Evolutionary conservation across 2,329 filamentous ascomycete genomes (phyloP), one percentile per base, ranked within the genome.

Genomic region (Aspergillus thermomutatus): DNA sequence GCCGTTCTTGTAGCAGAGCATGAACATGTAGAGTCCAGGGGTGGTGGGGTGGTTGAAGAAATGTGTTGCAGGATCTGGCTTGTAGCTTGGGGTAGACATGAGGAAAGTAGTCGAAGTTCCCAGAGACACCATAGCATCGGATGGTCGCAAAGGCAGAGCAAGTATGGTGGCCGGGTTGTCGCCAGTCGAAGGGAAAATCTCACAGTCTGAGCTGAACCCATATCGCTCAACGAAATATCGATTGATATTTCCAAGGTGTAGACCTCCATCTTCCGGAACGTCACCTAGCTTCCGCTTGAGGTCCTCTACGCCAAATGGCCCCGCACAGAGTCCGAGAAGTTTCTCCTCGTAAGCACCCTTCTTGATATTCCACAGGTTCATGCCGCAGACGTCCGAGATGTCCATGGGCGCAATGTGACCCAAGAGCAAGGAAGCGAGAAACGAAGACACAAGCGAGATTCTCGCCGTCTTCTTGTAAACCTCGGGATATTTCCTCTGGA

Each of bases 1-100:
- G 64, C 94, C 94, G 76, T 99, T 99, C 78, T 97, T 97, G 81
- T 97, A 99, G 82, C 94, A 99, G 37, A 99, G 86, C 94, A 99
- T 99, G 77, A 99, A 97, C 94, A 99, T 97, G 83, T 96, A 97
- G 58, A 97, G 84, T 1, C 90, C 91, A 0, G 87, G 79, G 0
- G 91, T 96, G 47, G 92, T 94, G 1, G 94, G 94, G 75, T 97
- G 92, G 79, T 97, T 96, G 84, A 97, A 95, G 81, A 97, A 96
- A 79, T 99, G 94, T 70, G 96, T 96, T 6, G 89, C 85, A 3
- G 91, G 90, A 69, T 97, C 88, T 2, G 94, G 91, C 72, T 88
- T 88, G 82, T 96, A 97, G 66, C 85, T 82, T n/a, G 91, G 87
- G 4, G 94, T 97, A 69, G 90, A 92, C 93, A 97, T 97, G 59